phyloP scores from a whole-genome alignment of 106 monocot species.

The Acorus gramineus region DNA sequence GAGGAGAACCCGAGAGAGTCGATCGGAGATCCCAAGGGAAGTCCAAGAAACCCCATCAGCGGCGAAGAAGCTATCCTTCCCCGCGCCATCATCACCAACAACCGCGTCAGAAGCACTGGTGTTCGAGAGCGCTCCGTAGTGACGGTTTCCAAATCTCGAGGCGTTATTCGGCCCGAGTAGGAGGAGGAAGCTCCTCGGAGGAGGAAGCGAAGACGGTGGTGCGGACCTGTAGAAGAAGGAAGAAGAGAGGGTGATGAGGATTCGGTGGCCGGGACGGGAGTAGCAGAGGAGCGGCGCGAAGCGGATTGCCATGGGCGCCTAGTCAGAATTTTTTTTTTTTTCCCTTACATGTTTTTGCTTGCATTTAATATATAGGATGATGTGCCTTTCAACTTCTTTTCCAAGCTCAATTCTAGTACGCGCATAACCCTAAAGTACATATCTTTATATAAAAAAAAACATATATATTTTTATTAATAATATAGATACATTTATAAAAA shows the following conservation, averaged over 20 bases:
- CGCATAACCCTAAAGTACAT: too few species aligned
- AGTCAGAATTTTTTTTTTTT: too few species aligned
- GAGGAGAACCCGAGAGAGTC: slow-evolving; percentile 36
- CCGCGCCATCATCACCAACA: too few species aligned
- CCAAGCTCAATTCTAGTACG: too few species aligned
- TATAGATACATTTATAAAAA: too few species aligned
- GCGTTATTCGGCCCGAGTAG: not conserved
- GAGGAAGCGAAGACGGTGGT: not conserved
- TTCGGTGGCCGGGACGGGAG: slow-evolving; percentile 1
- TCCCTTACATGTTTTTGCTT: too few species aligned
- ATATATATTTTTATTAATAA: too few species aligned
- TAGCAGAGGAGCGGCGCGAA: slow-evolving; percentile 6
- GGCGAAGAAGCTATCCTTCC: slow-evolving; percentile 36
- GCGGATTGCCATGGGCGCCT: slow-evolving; percentile 5
- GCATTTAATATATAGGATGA: too few species aligned
- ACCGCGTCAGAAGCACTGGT: not conserved
- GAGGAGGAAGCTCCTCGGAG: not conserved
- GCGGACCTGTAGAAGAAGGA: not conserved
- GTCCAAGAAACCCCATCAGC: slow-evolving; percentile 64
- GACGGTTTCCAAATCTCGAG: slow-evolving; percentile 6
- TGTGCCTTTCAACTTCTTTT: too few species aligned
- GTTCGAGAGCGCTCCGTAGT: not conserved
- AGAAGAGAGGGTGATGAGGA: not conserved
- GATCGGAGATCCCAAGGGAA: slow-evolving; percentile 64
- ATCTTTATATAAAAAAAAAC: too few species aligned